phyloP scores from a whole-genome alignment of 208 protist genomes.

The Wallacemonas rigidus region DNA sequence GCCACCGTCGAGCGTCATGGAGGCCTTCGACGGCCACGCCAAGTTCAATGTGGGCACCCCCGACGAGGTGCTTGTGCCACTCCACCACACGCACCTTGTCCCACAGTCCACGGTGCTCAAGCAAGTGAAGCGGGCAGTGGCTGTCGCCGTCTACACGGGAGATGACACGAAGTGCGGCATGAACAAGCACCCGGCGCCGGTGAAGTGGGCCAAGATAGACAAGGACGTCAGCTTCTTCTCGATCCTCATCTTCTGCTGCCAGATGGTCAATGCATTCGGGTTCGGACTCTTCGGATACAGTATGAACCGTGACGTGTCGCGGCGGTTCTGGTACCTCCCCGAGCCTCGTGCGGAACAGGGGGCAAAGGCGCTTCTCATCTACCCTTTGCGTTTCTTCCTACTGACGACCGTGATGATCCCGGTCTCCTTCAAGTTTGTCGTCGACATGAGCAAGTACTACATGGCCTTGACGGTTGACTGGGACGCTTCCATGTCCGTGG shows the following conservation, averaged over 20 bases:
- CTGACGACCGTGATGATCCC: conserved; percentile 97
- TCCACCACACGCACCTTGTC: conserved; percentile 75
- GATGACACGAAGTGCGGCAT: conserved; percentile 94
- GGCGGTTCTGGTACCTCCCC: conserved; percentile 72
- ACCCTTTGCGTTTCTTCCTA: conserved; percentile 93
- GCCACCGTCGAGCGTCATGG: conserved; percentile 77
- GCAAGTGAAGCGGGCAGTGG: conserved; percentile 80
- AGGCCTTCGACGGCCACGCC: conserved; percentile 84
- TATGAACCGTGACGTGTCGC: conserved; percentile 45
- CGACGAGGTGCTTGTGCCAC: conserved; percentile 25
- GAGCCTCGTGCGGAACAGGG: conserved; percentile 31
- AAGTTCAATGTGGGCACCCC: conserved; percentile 23
- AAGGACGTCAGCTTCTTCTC: conserved; percentile 81
- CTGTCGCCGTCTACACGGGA: conserved; percentile 95
- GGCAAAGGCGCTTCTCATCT: conserved; percentile 61
- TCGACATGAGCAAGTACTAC: conserved; percentile 95
- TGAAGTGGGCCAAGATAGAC: conserved; percentile 95
- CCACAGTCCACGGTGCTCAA: conserved; percentile 89
- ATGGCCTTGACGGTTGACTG: conserved; percentile 92
- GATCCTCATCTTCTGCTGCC: conserved; percentile 88
- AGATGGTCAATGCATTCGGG: conserved; percentile 72
- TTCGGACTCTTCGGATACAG: conserved; percentile 86
- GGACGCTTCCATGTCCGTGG: conserved; percentile 81
- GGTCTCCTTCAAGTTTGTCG: conserved; percentile 96
- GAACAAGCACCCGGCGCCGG: conserved; percentile 86